phyloP scores from a whole-genome alignment of 2,329 filamentous ascomycete genomes.

The Cordyceps javanica region DNA sequence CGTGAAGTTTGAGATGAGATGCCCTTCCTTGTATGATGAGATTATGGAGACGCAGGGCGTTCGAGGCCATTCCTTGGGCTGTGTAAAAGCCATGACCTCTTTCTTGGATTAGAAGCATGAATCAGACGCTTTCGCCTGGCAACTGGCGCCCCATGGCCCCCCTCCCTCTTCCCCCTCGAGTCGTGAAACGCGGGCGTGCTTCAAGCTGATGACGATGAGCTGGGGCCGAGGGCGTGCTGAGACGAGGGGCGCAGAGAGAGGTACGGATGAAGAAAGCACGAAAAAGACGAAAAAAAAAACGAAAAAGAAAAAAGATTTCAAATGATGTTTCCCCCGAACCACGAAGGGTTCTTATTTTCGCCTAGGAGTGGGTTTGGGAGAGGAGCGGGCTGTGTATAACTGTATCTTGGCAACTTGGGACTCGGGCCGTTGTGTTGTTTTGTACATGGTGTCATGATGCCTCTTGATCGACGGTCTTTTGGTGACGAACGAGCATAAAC shows the following conservation, averaged over 20 bases:
- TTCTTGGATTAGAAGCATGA: too few relatives aligned
- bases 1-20: neutral
- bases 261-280: slow-evolving; percentile 2
- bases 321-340: neutral
- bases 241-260: neutral
- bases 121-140: too few relatives aligned
- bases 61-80: neutral
- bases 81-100: too few relatives aligned
- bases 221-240: neutral
- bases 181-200: slow-evolving; percentile 19
- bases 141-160: too few relatives aligned
- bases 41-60: neutral
- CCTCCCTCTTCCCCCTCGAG: too few relatives aligned
- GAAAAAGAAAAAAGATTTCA: neutral
- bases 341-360: neutral
- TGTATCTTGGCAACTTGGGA: too few relatives aligned
- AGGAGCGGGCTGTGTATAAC: neutral
- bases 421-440: neutral
- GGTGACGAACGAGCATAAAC: too few relatives aligned
- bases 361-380: too few relatives aligned
- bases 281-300: neutral
- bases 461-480: too few relatives aligned
- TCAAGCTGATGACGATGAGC: slow-evolving; percentile 12
- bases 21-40: neutral
- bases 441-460: too few relatives aligned